A percentile compares a stretch with the other conserved stretches of the same genome.
These are phyloP conservation scores for Breviolum minutum DNA, from an alignment of 73 alveolate genomes.

Conservation along the genomic window DNA sequence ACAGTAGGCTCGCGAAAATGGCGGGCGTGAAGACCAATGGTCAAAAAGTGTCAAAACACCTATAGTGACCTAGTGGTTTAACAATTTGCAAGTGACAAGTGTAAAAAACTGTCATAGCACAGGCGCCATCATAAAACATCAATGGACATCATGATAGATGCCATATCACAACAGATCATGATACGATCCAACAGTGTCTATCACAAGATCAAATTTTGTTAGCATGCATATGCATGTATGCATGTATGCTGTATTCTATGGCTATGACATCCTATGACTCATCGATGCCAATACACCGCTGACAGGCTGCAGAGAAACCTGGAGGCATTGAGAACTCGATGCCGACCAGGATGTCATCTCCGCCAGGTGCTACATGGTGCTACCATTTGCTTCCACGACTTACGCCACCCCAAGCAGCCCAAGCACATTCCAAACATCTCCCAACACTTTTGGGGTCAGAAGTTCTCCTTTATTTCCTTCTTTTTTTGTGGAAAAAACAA, in stretches of 20 bases:
- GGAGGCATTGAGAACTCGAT: slow-evolving; percentile 53
- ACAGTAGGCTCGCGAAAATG: no score
- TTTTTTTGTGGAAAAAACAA: neutral
- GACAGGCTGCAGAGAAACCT: slow-evolving; percentile 77
- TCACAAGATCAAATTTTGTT: slow-evolving; percentile 29
- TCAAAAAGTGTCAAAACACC: no score
- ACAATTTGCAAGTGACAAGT: no score
- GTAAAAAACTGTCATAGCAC: neutral
- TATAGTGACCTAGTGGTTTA: no score
- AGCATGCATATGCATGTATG: no score
- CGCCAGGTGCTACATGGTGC: slow-evolving; percentile 70
- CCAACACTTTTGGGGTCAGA: slow-evolving; percentile 24
- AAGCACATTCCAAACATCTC: neutral
- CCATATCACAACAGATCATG: slow-evolving; percentile 25
- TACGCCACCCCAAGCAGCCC: neutral
- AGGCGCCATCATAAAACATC: neutral
- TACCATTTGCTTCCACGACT: slow-evolving; percentile 20
- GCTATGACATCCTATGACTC: neutral
- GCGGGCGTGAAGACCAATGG: no score
- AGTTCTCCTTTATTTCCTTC: neutral
- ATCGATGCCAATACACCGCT: slow-evolving; percentile 33
- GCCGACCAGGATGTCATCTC: slow-evolving; percentile 87
- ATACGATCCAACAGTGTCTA: neutral
- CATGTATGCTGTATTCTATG: no score
- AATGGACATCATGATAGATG: slow-evolving; percentile 10